phyloP scores from a whole-genome alignment of 2,329 filamentous ascomycete genomes.

The Lecanosticta acicola region DNA sequence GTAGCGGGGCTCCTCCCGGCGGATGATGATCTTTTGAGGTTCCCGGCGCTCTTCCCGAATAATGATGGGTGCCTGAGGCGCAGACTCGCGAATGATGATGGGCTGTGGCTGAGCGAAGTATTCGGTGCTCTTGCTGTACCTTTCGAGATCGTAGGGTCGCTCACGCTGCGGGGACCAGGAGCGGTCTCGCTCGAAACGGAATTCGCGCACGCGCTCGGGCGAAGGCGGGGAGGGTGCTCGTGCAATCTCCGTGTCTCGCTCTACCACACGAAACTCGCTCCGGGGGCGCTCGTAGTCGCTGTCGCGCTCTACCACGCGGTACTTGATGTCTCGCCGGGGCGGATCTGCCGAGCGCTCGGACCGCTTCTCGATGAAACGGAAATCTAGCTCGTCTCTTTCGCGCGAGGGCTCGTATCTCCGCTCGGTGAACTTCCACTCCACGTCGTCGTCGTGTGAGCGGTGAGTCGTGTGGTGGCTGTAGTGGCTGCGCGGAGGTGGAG shows the following conservation, averaged over 20 bases:
- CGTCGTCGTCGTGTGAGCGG: slow-evolving; percentile 19
- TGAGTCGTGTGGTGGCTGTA: background rate
- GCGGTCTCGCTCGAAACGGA: slow-evolving; percentile 49
- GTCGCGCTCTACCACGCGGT: slow-evolving; percentile 31
- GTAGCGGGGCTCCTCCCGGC: slow-evolving; percentile 52
- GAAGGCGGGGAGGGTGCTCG: slow-evolving; percentile 32
- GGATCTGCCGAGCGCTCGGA: slow-evolving; percentile 26
- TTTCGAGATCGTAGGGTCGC: slow-evolving; percentile 43
- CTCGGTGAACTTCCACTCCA: slow-evolving; percentile 24
- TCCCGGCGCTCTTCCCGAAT: slow-evolving; percentile 48
- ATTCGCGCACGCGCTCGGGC: slow-evolving; percentile 45
- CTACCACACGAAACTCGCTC: slow-evolving; percentile 37
- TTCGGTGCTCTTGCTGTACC: slow-evolving; percentile 50
- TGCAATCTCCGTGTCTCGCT: slow-evolving; percentile 31
- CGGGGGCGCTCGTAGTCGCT: slow-evolving; percentile 19
- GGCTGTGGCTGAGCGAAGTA: slow-evolving; percentile 46
- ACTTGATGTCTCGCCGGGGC: slow-evolving; percentile 30
- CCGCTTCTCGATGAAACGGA: slow-evolving; percentile 37
- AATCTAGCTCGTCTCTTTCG: slow-evolving; percentile 24
- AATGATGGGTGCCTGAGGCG: slow-evolving; percentile 46
- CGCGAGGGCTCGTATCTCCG: slow-evolving; percentile 8
- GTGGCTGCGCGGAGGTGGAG: slow-evolving; percentile 10
- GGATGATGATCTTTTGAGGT: slow-evolving; percentile 47
- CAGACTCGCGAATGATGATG: slow-evolving; percentile 49
- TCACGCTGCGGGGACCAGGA: slow-evolving; percentile 41